These are phyloP conservation scores for Rubus idaeus DNA, from an alignment of 306 rosid genomes.

Conservation along the genomic window DNA sequence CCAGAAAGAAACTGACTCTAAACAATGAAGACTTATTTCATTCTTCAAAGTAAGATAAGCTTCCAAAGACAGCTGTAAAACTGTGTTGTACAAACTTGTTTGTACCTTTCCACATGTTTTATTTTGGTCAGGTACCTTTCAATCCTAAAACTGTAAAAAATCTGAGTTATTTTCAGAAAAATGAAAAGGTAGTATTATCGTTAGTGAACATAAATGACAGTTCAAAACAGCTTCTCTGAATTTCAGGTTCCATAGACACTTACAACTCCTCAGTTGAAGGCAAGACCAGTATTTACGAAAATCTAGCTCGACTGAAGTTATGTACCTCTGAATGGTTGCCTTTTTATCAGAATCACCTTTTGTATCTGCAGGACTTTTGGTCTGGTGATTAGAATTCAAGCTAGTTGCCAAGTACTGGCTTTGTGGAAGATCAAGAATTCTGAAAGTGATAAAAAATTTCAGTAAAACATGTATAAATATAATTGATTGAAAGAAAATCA, in stretches of 20 bases:
- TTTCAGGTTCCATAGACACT: slow-evolving; percentile 18
- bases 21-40: not conserved
- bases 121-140: not conserved
- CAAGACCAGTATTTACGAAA: slow-evolving; percentile 20
- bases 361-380: slow-evolving; percentile 29
- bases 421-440: slow-evolving; percentile 75
- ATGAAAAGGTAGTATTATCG: not conserved
- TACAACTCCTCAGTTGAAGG: not conserved
- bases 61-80: not conserved
- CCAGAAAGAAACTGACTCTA: not conserved
- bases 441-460: slow-evolving; percentile 37
- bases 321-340: slow-evolving; percentile 59
- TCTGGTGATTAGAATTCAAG: slow-evolving; percentile 36
- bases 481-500: slow-evolving; percentile 14
- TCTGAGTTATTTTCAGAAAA: not conserved
- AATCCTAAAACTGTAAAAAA: not conserved
- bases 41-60: not conserved
- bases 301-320: slow-evolving; percentile 13
- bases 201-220: not conserved
- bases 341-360: slow-evolving; percentile 40
- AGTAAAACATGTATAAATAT: slow-evolving; percentile 13
- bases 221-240: not conserved
- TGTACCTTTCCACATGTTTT: not conserved
- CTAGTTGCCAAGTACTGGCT: slow-evolving; percentile 48
- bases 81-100: not conserved